Percentiles rank a stretch among this genome's conserved stretches.
Conservation (phyloP, 257 asterid species). For the Petunia secreta region DNA sequence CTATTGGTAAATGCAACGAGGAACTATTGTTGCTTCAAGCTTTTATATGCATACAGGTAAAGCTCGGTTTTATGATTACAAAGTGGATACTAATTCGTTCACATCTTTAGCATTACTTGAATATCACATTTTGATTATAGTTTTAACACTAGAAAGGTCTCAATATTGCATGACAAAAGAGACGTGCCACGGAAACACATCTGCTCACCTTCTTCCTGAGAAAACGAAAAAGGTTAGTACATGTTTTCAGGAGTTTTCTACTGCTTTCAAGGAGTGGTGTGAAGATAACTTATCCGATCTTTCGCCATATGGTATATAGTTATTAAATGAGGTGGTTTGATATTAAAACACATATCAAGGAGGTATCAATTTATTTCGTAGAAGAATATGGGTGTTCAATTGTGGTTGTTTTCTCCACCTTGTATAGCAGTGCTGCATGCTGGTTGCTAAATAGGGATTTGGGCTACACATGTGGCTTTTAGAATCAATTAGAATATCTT, state of each 20-base stretch:
- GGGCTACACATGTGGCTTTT: too few species aligned
- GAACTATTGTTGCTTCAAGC: slow-evolving; percentile 11
- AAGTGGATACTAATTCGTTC: too few species aligned
- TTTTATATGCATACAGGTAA: not conserved
- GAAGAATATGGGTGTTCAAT: not conserved
- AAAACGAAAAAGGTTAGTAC: not conserved
- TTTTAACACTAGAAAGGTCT: too few species aligned
- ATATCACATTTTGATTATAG: too few species aligned
- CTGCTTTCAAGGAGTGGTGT: not conserved
- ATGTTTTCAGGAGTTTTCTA: not conserved
- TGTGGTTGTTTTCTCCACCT: slow-evolving; percentile 1
- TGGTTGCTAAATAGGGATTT: too few species aligned
- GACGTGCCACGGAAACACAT: too few species aligned
- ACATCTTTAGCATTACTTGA: too few species aligned
- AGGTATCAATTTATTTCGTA: not conserved
- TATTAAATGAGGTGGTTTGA: not conserved
- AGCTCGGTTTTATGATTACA: not conserved
- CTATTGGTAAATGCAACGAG: slow-evolving; percentile 21
- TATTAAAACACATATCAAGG: not conserved
- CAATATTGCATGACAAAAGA: too few species aligned
- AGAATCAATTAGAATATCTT: too few species aligned
- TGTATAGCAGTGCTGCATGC: not conserved
- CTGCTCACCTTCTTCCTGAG: not conserved
- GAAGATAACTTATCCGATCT: not conserved
- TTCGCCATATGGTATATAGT: not conserved